phyloP scores from a whole-genome alignment of 164 flowering plant species.

The Amborella trichopoda region DNA sequence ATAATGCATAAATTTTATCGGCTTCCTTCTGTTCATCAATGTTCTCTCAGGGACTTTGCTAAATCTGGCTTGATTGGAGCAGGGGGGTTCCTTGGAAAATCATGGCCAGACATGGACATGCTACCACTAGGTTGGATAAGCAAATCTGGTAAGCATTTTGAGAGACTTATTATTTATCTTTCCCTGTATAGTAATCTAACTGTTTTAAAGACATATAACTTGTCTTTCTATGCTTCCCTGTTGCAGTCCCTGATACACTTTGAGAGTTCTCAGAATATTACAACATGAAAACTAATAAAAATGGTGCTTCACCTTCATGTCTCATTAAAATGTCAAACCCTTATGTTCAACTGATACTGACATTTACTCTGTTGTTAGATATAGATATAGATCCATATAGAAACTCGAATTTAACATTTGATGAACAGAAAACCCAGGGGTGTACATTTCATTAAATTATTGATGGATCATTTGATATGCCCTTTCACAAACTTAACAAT shows the following conservation, averaged over 20 bases:
- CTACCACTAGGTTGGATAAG: constrained; percentile 89
- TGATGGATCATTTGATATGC: background rate
- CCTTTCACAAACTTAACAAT: background rate
- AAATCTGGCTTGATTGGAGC: constrained; percentile 59
- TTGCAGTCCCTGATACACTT: too few relatives aligned
- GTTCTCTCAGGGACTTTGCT: constrained; percentile 49
- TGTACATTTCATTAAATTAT: too few relatives aligned
- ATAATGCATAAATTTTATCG: too few relatives aligned
- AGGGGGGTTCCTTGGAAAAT: constrained; percentile 57
- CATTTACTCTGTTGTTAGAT: constrained; percentile 25
- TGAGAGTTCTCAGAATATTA: too few relatives aligned
- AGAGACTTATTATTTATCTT: too few relatives aligned
- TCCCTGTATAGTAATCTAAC: too few relatives aligned
- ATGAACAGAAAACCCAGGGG: constrained; percentile 84
- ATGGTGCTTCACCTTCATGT: too few relatives aligned
- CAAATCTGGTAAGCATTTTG: constrained; percentile 62
- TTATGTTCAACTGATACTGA: background rate
- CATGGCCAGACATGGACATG: constrained; percentile 97
- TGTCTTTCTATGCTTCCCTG: too few relatives aligned
- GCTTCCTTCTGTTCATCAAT: too few relatives aligned
- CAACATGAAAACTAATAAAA: too few relatives aligned
- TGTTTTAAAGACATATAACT: too few relatives aligned
- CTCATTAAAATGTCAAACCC: too few relatives aligned
- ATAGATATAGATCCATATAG: constrained; percentile 71
- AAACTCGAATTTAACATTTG: constrained; percentile 30